Evolutionary conservation across 2,329 filamentous ascomycete genomes (phyloP).

Genomic region (Fusarium sp.): DNA sequence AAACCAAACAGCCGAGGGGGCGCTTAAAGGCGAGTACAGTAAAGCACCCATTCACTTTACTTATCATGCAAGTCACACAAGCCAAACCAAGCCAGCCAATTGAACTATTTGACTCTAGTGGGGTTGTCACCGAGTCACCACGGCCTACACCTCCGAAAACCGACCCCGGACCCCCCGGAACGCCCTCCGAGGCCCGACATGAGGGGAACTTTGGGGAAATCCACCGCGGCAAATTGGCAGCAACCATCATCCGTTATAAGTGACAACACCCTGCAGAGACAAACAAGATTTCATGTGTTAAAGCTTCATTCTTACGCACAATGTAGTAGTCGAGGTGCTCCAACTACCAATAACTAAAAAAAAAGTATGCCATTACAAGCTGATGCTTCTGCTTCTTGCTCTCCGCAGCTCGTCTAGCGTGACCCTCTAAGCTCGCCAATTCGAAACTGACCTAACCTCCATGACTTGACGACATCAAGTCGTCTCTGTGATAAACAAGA

Average conservation of each 20-base stretch:
- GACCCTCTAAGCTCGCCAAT: constrained; percentile 39
- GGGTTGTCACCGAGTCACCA: constrained; percentile 38
- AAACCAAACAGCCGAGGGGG: constrained; percentile 24
- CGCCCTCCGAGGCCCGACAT: constrained; percentile 36
- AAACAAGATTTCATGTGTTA: not conserved
- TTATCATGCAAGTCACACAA: constrained; percentile 26
- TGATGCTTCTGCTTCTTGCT: constrained; percentile 40
- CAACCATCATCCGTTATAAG: not conserved
- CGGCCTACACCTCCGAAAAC: constrained; percentile 38
- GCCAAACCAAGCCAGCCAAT: constrained; percentile 25
- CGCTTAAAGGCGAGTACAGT: constrained; percentile 23
- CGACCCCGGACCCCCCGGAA: constrained; percentile 41
- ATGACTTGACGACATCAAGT: constrained; percentile 35
- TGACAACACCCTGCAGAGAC: not conserved
- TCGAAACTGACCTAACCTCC: constrained; percentile 22
- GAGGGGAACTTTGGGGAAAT: constrained; percentile 7
- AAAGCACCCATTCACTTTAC: not conserved
- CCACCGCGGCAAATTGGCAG: constrained; percentile 18
- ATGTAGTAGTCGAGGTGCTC: constrained; percentile 39
- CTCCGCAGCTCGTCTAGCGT: constrained; percentile 45
- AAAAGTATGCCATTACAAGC: constrained; percentile 50
- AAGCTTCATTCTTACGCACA: constrained; percentile 35
- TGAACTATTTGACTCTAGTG: constrained; percentile 28
- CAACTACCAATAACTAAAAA: constrained; percentile 44
- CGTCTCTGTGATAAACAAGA: constrained; percentile 44